Conservation (phyloP, 768 basidiomycete species). For the Kwoniella bestiolae region DNA sequence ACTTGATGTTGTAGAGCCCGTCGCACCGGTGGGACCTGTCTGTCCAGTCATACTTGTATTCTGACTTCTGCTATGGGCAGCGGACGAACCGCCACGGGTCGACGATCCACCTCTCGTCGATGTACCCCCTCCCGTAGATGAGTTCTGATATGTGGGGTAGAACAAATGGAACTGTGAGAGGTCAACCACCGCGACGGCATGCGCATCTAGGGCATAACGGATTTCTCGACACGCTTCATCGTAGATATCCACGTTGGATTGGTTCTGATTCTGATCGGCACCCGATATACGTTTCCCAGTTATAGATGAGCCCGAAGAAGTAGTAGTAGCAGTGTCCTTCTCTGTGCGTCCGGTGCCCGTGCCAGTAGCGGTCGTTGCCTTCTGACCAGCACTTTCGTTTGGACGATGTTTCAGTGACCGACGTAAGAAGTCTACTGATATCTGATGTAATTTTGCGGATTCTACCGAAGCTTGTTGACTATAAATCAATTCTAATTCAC, state of each 20-base stretch:
- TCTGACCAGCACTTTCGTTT: conserved; percentile 30
- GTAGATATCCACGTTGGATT: conserved; percentile 43
- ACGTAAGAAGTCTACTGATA: conserved; percentile 55
- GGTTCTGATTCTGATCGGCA: conserved; percentile 29
- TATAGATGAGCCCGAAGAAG: conserved; percentile 17
- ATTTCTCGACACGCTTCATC: conserved; percentile 53
- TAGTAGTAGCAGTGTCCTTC: background rate
- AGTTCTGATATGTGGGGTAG: conserved; percentile 49
- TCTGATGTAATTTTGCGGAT: conserved; percentile 53
- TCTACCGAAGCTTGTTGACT: conserved; percentile 45
- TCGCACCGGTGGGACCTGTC: conserved; percentile 1
- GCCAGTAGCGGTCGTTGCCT: background rate
- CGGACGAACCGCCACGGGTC: conserved; percentile 14
- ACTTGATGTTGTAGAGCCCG: conserved; percentile 3
- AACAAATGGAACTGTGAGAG: conserved; percentile 54
- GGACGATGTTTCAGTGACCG: conserved; percentile 50
- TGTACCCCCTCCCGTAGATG: conserved; percentile 31
- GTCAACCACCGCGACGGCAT: conserved; percentile 53
- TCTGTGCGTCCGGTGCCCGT: background rate
- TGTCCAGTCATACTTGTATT: conserved; percentile 1
- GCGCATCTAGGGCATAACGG: conserved; percentile 42
- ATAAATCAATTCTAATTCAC: conserved; percentile 53
- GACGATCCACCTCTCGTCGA: conserved; percentile 24
- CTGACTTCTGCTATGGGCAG: conserved; percentile 13
- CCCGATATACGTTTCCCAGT: conserved; percentile 33